Base-by-base conservation (phyloP, 1,284 basidiomycete species). In the Dichomitus squalens region DNA sequence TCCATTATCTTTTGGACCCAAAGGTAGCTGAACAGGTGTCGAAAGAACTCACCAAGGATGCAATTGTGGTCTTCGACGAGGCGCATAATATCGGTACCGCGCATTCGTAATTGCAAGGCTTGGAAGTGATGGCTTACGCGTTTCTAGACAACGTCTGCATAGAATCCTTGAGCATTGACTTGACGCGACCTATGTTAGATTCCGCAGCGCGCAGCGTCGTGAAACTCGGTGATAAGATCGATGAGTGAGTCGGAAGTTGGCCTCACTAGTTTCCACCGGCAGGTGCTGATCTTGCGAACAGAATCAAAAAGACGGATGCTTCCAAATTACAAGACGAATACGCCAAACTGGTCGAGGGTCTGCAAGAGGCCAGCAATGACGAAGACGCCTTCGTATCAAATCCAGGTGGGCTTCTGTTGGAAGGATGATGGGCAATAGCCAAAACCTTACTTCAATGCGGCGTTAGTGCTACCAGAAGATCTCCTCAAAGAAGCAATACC, bases 1-100 rank as follows among this genome's bases (percentile, higher is more conserved):
- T 99, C 76, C 97, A 99, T 73, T 99, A 99, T 72, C 82, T 99
- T 23, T 85, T 99, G 43, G 97, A 99, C 75, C 97, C 97, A 0
- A 99, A 99, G 76, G 95, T 99, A 39, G 97, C 97, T 0, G 96
- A 99, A 68, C 96, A 98, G 77, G 97, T 99, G 12, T 98, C 96
- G 6, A 96, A 95, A 69, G 96, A 99, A 72, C 83, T 99, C 76
- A 94, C 92, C 31, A 98, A 98, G 67, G 97, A 99, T 71, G 89
- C 95, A 41, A 99, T 99, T 57, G 96, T 99, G 44, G 96, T 99
- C 0, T 99, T 99, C 68, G 97, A 99, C 71, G 97, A 99, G 74
- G 97, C 97, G 7, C 97, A 99, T 77, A 99, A 99, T 72, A 99
- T 99, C 57, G 95, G 94, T 95, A 64, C 60, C 56, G 5, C 25